Evolutionary conservation across 2,329 filamentous ascomycete species (phyloP).

Genomic region (Pseudogymnoascus sp.): DNA sequence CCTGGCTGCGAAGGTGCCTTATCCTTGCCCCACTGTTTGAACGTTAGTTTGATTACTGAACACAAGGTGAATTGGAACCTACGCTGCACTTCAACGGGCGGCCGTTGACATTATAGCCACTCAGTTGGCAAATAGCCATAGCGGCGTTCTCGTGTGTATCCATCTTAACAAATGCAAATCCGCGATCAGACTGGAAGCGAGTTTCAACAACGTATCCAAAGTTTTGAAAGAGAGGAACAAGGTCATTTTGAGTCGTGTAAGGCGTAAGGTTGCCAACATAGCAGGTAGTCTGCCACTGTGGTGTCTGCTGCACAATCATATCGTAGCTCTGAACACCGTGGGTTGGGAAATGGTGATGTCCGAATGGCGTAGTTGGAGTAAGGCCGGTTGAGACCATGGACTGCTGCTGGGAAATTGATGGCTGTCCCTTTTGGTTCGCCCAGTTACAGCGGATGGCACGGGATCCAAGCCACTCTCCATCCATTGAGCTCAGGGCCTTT

Average conservation of each 20-base stretch:
- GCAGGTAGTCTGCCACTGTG: constrained; percentile 95
- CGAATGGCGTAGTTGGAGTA: constrained; percentile 93
- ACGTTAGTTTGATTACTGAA: constrained; percentile 27
- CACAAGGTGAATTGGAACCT: constrained; percentile 39
- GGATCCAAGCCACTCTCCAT: constrained; percentile 97
- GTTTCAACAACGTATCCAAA: constrained; percentile 97
- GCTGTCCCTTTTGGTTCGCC: constrained; percentile 99
- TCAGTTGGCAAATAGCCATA: constrained; percentile 96
- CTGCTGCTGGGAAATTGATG: constrained; percentile 95
- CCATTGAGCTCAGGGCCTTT: constrained; percentile 94
- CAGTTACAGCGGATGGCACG: constrained; percentile 98
- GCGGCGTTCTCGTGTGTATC: constrained; percentile 96
- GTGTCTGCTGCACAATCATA: constrained; percentile 91
- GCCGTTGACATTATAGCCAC: constrained; percentile 95
- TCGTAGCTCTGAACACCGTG: constrained; percentile 96
- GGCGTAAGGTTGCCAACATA: constrained; percentile 97
- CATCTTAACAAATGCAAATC: constrained; percentile 99
- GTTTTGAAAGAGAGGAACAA: constrained; percentile 97
- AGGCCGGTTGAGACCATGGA: constrained; percentile 97
- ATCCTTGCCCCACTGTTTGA: constrained; percentile 89
- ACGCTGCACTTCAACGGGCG: constrained; percentile 97
- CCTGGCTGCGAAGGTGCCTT: constrained; percentile 78
- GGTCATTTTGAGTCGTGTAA: constrained; percentile 92
- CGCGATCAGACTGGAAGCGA: constrained; percentile 93
- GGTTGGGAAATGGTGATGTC: constrained; percentile 95